A percentile compares a stretch with the other conserved stretches of the same genome.
phyloP scores from a whole-genome alignment of 2,329 filamentous ascomycete species.

The Grosmannia clavigera region DNA sequence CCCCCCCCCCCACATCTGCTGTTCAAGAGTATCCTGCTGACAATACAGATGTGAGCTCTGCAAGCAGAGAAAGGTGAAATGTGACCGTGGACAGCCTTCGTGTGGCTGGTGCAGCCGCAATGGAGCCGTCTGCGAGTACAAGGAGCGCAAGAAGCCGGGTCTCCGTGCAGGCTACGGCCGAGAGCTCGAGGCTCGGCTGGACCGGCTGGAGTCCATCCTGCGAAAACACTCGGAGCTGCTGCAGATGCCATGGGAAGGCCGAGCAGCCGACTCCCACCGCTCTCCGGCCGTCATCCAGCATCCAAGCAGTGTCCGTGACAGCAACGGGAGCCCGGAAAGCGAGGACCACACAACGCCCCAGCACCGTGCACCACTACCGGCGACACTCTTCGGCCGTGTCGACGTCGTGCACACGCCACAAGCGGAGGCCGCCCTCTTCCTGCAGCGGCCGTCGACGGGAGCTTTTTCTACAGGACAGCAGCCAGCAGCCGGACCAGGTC shows the following conservation, averaged over 20 bases:
- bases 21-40: neutral
- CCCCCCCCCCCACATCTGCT: neutral
- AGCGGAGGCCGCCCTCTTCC: conserved; percentile 47
- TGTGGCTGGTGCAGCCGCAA: conserved; percentile 58
- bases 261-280: conserved; percentile 16
- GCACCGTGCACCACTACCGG: conserved; percentile 23
- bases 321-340: conserved; percentile 37
- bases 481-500: neutral
- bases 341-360: conserved; percentile 42
- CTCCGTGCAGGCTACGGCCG: conserved; percentile 57
- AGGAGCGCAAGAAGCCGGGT: conserved; percentile 56
- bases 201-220: conserved; percentile 55
- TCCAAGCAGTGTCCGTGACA: conserved; percentile 32
- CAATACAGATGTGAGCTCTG: conserved; percentile 56
- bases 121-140: conserved; percentile 52
- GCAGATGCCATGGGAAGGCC: conserved; percentile 37
- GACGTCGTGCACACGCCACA: conserved; percentile 40
- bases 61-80: conserved; percentile 72
- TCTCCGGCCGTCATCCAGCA: conserved; percentile 10
- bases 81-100: conserved; percentile 62
- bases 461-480: conserved; percentile 2
- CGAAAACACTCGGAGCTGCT: conserved; percentile 55
- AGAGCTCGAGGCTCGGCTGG: conserved; percentile 60
- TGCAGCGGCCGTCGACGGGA: conserved; percentile 41
- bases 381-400: conserved; percentile 30